Evolutionary conservation across 176 grass and related monocot genomes (phyloP).

Genomic region (Ensete ventricosum): DNA sequence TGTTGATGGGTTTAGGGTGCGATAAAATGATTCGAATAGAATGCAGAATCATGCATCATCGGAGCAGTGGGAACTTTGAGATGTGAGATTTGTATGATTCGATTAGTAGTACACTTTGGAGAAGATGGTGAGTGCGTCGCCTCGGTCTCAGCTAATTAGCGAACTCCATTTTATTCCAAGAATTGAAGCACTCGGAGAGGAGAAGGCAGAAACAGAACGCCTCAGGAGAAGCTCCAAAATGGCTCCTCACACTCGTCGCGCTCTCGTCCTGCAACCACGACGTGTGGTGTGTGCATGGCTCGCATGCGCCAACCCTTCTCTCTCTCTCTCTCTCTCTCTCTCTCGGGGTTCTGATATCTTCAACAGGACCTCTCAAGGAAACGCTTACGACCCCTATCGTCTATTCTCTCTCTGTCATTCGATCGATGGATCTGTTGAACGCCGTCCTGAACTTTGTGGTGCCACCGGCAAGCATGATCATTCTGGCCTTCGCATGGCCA

Average conservation of each 20-base stretch:
- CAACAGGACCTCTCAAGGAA: background rate
- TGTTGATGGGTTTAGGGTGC: no score
- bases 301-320: background rate
- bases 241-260: background rate
- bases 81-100: no score
- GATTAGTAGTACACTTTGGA: no score
- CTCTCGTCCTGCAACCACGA: background rate
- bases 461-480: conserved; percentile 92
- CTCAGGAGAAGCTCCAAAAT: background rate
- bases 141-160: no score
- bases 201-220: background rate
- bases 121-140: no score
- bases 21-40: no score
- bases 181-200: background rate
- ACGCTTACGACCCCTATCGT: background rate
- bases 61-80: no score
- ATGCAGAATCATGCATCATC: no score
- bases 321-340: conserved; percentile 10
- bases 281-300: conserved; percentile 6
- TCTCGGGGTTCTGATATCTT: background rate
- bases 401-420: background rate
- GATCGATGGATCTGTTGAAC: conserved; percentile 37
- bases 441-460: conserved; percentile 60
- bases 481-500: conserved; percentile 85
- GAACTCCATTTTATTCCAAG: no score